A percentile compares a stretch with the other conserved stretches of the same genome.
Conservation (phyloP, 495 filamentous ascomycete species). For the Penicillium cinerascens region DNA sequence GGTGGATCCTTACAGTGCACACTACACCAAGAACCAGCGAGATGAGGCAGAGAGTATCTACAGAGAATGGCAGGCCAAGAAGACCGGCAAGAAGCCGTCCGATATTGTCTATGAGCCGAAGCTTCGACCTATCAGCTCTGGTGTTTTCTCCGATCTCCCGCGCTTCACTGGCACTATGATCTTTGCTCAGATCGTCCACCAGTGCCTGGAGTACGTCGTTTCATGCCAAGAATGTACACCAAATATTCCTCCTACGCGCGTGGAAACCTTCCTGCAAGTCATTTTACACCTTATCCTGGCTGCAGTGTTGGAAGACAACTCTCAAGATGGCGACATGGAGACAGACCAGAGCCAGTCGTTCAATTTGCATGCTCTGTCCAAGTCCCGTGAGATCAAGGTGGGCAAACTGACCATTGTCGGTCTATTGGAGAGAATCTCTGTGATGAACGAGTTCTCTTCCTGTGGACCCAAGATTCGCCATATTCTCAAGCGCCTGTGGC, state of each 20-base stretch:
- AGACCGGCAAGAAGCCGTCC: conserved; percentile 70
- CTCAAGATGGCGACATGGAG: conserved; percentile 52
- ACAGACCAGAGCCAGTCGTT: conserved; percentile 57
- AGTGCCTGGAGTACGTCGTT: conserved; percentile 74
- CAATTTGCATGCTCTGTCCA: conserved; percentile 62
- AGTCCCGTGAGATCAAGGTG: conserved; percentile 54
- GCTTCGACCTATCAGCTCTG: conserved; percentile 69
- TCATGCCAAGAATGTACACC: conserved; percentile 62
- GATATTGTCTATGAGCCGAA: conserved; percentile 95
- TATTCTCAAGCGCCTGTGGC: conserved; percentile 81
- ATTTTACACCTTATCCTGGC: conserved; percentile 82
- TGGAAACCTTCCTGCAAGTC: conserved; percentile 90
- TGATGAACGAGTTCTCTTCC: conserved; percentile 67
- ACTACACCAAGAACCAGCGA: conserved; percentile 94
- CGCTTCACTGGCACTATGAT: conserved; percentile 76
- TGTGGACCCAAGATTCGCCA: conserved; percentile 82
- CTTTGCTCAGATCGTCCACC: conserved; percentile 89
- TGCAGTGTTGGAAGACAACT: conserved; percentile 75
- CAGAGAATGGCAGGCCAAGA: conserved; percentile 80
- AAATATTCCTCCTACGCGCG: conserved; percentile 68
- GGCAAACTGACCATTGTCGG: conserved; percentile 64
- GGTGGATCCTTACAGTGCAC: conserved; percentile 89
- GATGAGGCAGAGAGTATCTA: conserved; percentile 92
- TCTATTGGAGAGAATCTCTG: conserved; percentile 68
- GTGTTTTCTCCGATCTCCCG: conserved; percentile 70